Evolutionary conservation across 495 filamentous ascomycete genomes (phyloP), one percentile per base, ranked within the genome.

Genomic region (Xylaria palmicola): DNA sequence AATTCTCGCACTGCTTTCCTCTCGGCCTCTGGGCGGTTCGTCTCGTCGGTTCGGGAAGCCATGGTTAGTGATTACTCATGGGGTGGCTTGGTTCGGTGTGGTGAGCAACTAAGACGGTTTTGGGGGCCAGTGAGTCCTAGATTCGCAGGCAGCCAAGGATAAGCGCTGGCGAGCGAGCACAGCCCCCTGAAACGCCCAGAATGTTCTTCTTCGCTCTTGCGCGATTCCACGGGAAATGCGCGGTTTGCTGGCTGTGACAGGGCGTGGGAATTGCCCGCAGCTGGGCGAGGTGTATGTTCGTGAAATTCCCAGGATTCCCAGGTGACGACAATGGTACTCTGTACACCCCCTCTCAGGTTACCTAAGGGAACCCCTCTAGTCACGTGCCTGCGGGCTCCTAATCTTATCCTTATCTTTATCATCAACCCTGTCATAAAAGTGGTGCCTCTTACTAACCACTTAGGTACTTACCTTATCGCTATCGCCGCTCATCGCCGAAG

Each of bases 61-160:
- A 34, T 30, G 17, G 27, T 34, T 20, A 32, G 17, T 20, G n/a
- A 22, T 9, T 10, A n/a, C 7, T 22, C 10, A 22, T 24, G 50
- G 32, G 30, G 53, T 56, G 53, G 53, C 53, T 56, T 1, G 12
- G 37, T 56, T 43, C 34, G 39, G 34, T 44, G 53, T 56, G 12
- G 34, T 44, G 53, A 43, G 12, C 20, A 26, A 44, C 36, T 44
- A 40, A 41, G 49, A n/a, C 7, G 27, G 1, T 6, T 32, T 56
- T n/a, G 39, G 53, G 53, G 53, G 20, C 2, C 7, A 22, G 12
- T 43, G 32, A 10, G n/a, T n/a, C n/a, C n/a, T n/a, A n/a, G n/a
- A n/a, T n/a, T n/a, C n/a, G n/a, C n/a, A n/a, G n/a, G n/a, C n/a
- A n/a, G n/a, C n/a, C n/a, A n/a, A n/a, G n/a, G n/a, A n/a, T n/a